Conservation (phyloP, 2,329 filamentous ascomycete species). For the Aspergillus nomiae region DNA sequence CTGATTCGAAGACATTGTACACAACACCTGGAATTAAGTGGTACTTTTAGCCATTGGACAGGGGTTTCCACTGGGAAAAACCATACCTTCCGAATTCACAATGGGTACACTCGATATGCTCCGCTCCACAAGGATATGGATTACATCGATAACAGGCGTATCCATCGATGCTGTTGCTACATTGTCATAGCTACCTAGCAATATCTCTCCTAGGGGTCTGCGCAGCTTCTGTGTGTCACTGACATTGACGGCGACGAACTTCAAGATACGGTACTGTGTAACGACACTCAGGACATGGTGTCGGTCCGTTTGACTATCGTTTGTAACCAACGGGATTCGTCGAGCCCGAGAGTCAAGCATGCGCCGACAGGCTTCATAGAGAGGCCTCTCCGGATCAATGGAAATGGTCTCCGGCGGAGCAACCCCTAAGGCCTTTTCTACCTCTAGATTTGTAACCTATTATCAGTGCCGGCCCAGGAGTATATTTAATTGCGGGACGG, state of each 20-base stretch:
- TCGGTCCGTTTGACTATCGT: constrained; percentile 89
- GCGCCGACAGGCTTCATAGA: constrained; percentile 91
- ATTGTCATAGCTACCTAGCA: constrained; percentile 79
- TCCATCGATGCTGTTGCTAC: constrained; percentile 84
- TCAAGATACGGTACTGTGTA: constrained; percentile 96
- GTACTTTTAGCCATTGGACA: neutral
- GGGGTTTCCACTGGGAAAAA: neutral
- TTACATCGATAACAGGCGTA: constrained; percentile 89
- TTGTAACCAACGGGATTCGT: constrained; percentile 88
- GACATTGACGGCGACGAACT: constrained; percentile 96
- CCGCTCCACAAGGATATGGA: constrained; percentile 86
- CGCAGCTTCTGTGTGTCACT: constrained; percentile 84
- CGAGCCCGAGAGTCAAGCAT: constrained; percentile 94
- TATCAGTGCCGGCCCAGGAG: neutral
- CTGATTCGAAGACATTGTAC: constrained; percentile 95
- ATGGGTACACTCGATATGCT: constrained; percentile 96
- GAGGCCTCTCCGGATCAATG: constrained; percentile 84
- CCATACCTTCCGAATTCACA: constrained; percentile 69
- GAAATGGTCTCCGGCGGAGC: constrained; percentile 91
- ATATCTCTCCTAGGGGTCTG: constrained; percentile 81
- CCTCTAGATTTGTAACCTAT: constrained; percentile 61
- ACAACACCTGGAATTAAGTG: constrained; percentile 57
- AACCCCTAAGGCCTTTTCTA: constrained; percentile 91
- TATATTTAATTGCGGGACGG: neutral
- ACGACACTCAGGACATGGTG: constrained; percentile 95